Base-by-base conservation (phyloP, 306 rosid genomes). In the Medicago arabica region DNA sequence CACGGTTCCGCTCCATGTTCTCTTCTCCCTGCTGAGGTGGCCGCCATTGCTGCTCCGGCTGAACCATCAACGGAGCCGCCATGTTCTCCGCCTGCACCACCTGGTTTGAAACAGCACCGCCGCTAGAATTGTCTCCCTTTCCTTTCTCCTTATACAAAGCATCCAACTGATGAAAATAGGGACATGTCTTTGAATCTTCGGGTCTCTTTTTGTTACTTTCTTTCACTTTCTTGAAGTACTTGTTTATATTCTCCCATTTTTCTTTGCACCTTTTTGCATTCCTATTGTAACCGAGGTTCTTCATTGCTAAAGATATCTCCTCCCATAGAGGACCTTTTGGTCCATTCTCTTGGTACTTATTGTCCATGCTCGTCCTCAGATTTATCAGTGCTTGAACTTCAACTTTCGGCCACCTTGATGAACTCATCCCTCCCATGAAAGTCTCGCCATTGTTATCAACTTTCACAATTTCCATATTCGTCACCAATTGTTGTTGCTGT, bases 21-120 rank as follows among this genome's bases (percentile, higher is more conserved):
- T 67, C 47, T 79, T 79, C 17, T n/a, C 58, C 7, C 36, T 83
- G 84, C 75, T 72, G 89, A 5, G 96, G 98, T 1, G 96, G 98
- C 98, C 97, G 98, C 98, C 97, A 95, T 71, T 95, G 98, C 76
- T 95, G 98, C 83, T 95, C 97, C 46, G 98, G 97, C 77, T 71
- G 76, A 16, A 95, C 97, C 99, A 92, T 90, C 47, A 95, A 31
- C 25, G 99, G 92, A 28, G 78, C 87, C 16, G 77, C 68, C 75
- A 47, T 43, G 83, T 40, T 86, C 47, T 88, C 89, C 4, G 82
- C 80, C 43, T 67, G 84, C 14, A 39, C 28, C 11, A 4, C 16
- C n/a, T 7, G 8, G 7, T 28, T 64, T 4, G 25, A 64, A 66
- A n/a, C 43, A 1, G 8, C 63, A 13, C 63, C 12, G 0, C 63